phyloP scores from a whole-genome alignment of 139 green algal genomes.

The Chlorokybus atmophyticus region DNA sequence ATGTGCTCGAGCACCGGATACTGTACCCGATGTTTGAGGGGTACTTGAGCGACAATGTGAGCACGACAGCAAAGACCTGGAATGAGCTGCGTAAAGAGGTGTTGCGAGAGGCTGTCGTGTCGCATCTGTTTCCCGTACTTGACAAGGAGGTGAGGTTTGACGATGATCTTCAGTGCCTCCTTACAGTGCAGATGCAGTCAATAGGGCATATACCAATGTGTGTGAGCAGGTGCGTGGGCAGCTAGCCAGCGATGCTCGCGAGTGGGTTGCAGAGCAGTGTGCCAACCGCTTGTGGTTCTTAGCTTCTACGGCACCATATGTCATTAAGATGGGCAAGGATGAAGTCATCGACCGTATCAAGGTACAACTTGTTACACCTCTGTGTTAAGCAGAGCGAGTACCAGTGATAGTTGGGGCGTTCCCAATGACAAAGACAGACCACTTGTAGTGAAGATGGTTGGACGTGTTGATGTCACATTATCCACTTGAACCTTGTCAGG shows the following conservation, averaged over 20 bases:
- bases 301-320: slow-evolving; percentile 22
- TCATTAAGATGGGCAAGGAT: slow-evolving; percentile 7
- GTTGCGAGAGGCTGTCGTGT: slow-evolving; percentile 35
- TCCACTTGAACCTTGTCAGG: too few relatives aligned
- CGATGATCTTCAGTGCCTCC: too few relatives aligned
- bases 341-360: too few relatives aligned
- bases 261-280: slow-evolving; percentile 13
- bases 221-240: too few relatives aligned
- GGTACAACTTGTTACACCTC: too few relatives aligned
- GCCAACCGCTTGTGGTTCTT: slow-evolving; percentile 18
- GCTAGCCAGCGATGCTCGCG: slow-evolving; percentile 3
- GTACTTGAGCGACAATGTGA: slow-evolving; percentile 30
- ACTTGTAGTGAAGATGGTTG: too few relatives aligned
- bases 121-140: slow-evolving; percentile 45
- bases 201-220: too few relatives aligned
- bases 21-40: slow-evolving; percentile 8
- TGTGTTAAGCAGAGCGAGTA: too few relatives aligned
- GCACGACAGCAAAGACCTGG: slow-evolving; percentile 36
- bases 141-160: slow-evolving; percentile 32
- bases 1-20: background rate
- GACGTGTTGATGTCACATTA: too few relatives aligned
- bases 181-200: too few relatives aligned
- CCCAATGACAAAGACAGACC: too few relatives aligned
- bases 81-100: slow-evolving; percentile 45
- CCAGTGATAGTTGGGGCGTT: too few relatives aligned